These are phyloP conservation scores for Globisporangium echinulatum DNA, from an alignment of 352 stramenopile genomes.

Conservation along the genomic window DNA sequence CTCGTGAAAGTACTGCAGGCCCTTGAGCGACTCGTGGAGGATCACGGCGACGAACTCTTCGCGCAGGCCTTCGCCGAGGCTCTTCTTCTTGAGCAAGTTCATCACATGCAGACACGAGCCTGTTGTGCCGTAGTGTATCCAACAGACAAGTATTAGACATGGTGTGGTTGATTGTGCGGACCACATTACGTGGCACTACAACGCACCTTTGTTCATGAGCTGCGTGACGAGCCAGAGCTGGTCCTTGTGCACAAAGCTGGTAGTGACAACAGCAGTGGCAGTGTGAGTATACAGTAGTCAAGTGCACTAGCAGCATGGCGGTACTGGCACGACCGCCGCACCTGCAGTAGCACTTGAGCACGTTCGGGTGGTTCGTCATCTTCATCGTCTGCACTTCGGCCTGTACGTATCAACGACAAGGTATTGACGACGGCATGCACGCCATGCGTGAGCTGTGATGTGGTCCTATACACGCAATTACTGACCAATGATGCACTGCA, in stretches of 20 bases:
- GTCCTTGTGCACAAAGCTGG: conserved; percentile 94
- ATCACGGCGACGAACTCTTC: conserved; percentile 97
- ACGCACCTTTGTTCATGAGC: conserved; percentile 95
- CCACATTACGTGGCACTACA: too few relatives aligned
- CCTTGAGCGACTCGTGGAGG: conserved; percentile 94
- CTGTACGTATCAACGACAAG: conserved; percentile 14
- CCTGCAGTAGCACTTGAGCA: conserved; percentile 96
- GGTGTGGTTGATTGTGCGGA: too few relatives aligned
- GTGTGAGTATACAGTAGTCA: not conserved
- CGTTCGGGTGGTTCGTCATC: conserved; percentile 96
- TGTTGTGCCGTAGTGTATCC: conserved; percentile 2
- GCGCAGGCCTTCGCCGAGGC: conserved; percentile 80
- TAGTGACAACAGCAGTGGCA: not conserved
- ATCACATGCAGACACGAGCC: conserved; percentile 96
- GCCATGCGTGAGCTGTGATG: too few relatives aligned
- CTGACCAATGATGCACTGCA: not conserved
- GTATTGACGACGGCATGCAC: too few relatives aligned
- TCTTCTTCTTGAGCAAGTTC: conserved; percentile 90
- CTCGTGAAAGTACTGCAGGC: conserved; percentile 98
- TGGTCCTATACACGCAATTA: too few relatives aligned
- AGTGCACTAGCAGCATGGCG: not conserved
- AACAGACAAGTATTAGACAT: too few relatives aligned
- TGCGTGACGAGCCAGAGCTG: conserved; percentile 98
- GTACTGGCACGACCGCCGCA: conserved; percentile 1
- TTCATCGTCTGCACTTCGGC: conserved; percentile 98